These are phyloP conservation scores for Fusarium hostae DNA, from an alignment of 2,329 filamentous ascomycete species.

Conservation along the genomic window DNA sequence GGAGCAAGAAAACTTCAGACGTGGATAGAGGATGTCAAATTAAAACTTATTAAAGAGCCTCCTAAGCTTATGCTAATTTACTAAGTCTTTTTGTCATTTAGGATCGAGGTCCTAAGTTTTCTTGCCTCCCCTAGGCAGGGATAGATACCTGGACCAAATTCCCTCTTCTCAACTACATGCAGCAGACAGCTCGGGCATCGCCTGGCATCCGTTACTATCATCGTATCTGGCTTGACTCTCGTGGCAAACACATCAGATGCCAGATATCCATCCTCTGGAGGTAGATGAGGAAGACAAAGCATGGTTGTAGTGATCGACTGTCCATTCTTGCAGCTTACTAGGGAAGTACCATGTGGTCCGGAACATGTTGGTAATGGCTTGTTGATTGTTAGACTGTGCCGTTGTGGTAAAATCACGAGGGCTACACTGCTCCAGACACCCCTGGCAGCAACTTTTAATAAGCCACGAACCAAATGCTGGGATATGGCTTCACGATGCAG, in stretches of 20 bases:
- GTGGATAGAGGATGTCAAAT: too few species aligned
- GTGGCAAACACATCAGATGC: not conserved
- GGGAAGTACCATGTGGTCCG: not conserved
- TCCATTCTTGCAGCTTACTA: not conserved
- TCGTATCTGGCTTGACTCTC: not conserved
- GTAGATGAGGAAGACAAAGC: not conserved
- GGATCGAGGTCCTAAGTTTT: too few species aligned
- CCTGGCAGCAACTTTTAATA: conserved; percentile 27
- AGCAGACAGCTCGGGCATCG: not conserved
- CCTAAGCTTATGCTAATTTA: too few species aligned
- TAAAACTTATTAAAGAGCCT: too few species aligned
- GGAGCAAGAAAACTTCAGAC: too few species aligned
- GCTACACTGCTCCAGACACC: conserved; percentile 5
- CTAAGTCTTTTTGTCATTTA: too few species aligned
- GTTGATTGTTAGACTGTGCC: conserved; percentile 2
- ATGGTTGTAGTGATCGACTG: not conserved
- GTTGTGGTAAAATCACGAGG: conserved; percentile 8
- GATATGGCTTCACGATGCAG: conserved; percentile 30
- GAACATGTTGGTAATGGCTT: not conserved
- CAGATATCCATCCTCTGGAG: not conserved
- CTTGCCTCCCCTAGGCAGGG: not conserved
- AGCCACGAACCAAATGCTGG: conserved; percentile 28
- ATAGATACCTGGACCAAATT: not conserved
- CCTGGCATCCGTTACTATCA: not conserved
- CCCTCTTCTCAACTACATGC: not conserved